Conservation (phyloP, 306 rosid genomes). For the Begonia fuchsioides region DNA sequence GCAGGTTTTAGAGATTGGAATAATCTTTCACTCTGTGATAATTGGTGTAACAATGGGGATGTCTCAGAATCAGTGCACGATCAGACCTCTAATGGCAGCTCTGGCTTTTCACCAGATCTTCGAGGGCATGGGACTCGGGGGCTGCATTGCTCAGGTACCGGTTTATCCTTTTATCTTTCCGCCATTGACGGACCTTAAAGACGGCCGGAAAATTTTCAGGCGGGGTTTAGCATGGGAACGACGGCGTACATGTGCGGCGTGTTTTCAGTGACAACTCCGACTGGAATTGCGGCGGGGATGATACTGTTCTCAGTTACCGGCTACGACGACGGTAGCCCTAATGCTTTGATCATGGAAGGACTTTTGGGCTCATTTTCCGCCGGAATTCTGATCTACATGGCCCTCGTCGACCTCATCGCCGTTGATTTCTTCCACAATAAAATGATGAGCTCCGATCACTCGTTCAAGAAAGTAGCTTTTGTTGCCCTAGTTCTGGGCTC, state of each 20-base stretch:
- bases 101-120: slow-evolving; percentile 87
- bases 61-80: slow-evolving; percentile 91
- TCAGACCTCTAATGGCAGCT: slow-evolving; percentile 71
- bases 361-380: slow-evolving; percentile 76
- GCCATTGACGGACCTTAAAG: no score
- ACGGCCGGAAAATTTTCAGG: slow-evolving; percentile 27
- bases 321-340: slow-evolving; percentile 65
- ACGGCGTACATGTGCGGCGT: slow-evolving; percentile 81
- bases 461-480: slow-evolving; percentile 46
- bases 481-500: slow-evolving; percentile 74
- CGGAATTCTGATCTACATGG: slow-evolving; percentile 88
- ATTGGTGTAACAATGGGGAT: slow-evolving; percentile 89
- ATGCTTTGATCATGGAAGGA: slow-evolving; percentile 84
- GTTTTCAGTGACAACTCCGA: slow-evolving; percentile 90
- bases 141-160: slow-evolving; percentile 87
- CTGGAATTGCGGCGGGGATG: slow-evolving; percentile 85
- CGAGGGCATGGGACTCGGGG: slow-evolving; percentile 97
- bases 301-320: slow-evolving; percentile 60
- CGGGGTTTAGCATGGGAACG: slow-evolving; percentile 55
- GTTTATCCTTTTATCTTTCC: not conserved
- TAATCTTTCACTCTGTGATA: slow-evolving; percentile 78
- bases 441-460: slow-evolving; percentile 39
- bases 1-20: slow-evolving; percentile 81
- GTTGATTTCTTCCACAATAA: slow-evolving; percentile 91
- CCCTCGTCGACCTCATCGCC: slow-evolving; percentile 80